Conservation (phyloP, 352 stramenopile species). For the Peronospora destructor region DNA sequence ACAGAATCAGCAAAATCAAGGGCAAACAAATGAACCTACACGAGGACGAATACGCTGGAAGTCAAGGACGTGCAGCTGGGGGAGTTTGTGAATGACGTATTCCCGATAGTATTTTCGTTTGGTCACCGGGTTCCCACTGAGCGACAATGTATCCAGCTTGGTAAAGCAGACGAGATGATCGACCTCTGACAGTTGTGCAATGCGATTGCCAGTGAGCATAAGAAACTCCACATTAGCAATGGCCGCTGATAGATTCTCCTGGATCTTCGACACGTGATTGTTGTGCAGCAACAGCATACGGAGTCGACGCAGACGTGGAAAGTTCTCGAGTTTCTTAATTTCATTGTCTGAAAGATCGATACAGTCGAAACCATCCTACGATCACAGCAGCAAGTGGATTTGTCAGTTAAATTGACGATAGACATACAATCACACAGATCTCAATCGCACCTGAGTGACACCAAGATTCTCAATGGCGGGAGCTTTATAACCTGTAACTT, state of each 20-base stretch:
- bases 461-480: constrained; percentile 90
- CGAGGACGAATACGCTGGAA: constrained; percentile 77
- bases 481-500: constrained; percentile 77
- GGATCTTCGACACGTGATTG: constrained; percentile 88
- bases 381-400: neutral
- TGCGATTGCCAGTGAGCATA: constrained; percentile 88
- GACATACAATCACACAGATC: neutral
- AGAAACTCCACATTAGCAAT: constrained; percentile 85
- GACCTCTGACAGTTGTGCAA: constrained; percentile 76
- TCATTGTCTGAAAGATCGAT: constrained; percentile 93
- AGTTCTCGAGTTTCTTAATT: constrained; percentile 93
- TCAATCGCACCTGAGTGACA: constrained; percentile 69
- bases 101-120: constrained; percentile 88
- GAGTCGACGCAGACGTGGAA: constrained; percentile 80
- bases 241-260: constrained; percentile 61
- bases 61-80: constrained; percentile 82
- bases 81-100: constrained; percentile 88
- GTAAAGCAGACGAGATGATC: constrained; percentile 67
- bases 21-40: constrained; percentile 30
- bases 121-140: constrained; percentile 87
- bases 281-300: constrained; percentile 90
- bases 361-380: constrained; percentile 89
- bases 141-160: constrained; percentile 81
- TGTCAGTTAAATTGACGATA: too few species aligned
- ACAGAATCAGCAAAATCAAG: neutral